Percentiles rank a stretch among this genome's conserved stretches.
phyloP scores from a whole-genome alignment of 2,329 filamentous ascomycete species.

The Colletotrichum graminicola region DNA sequence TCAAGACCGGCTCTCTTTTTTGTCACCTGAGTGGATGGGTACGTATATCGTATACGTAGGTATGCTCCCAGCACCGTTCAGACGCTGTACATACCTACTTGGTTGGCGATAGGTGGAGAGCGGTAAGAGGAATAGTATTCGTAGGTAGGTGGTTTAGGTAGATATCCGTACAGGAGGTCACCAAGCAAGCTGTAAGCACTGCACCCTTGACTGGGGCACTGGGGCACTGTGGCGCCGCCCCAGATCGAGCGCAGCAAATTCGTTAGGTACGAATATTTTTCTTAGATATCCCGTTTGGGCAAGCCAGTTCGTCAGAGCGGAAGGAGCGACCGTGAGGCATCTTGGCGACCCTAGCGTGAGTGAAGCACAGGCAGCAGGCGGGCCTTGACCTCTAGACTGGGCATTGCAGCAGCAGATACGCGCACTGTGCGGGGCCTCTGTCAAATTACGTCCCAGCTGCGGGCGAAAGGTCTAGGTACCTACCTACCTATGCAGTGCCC shows the following conservation, averaged over 20 bases:
- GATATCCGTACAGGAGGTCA: not conserved
- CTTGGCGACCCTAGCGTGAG: constrained; percentile 22
- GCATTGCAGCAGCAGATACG: not conserved
- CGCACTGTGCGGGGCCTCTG: not conserved
- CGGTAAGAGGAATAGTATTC: not conserved
- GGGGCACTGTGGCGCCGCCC: constrained; percentile 18
- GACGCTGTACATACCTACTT: not conserved
- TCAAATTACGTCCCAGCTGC: constrained; percentile 11
- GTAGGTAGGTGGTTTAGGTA: too few relatives aligned
- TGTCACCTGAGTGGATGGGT: too few relatives aligned
- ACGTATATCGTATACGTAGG: not conserved
- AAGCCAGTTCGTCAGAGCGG: constrained; percentile 37
- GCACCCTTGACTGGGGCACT: too few relatives aligned
- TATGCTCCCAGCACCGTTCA: not conserved
- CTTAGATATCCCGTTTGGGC: constrained; percentile 23
- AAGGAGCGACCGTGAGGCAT: constrained; percentile 31
- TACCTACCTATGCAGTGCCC: too few relatives aligned
- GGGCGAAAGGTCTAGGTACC: too few relatives aligned
- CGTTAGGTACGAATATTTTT: constrained; percentile 19
- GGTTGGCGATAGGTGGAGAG: not conserved
- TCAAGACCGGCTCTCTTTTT: too few relatives aligned
- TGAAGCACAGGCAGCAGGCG: constrained; percentile 25
- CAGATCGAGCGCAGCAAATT: constrained; percentile 16
- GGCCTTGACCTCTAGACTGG: constrained; percentile 17
- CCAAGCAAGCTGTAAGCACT: not conserved